Evolutionary conservation across 2,329 filamentous ascomycete species (phyloP).

Genomic region (Curvularia eragrostidis): DNA sequence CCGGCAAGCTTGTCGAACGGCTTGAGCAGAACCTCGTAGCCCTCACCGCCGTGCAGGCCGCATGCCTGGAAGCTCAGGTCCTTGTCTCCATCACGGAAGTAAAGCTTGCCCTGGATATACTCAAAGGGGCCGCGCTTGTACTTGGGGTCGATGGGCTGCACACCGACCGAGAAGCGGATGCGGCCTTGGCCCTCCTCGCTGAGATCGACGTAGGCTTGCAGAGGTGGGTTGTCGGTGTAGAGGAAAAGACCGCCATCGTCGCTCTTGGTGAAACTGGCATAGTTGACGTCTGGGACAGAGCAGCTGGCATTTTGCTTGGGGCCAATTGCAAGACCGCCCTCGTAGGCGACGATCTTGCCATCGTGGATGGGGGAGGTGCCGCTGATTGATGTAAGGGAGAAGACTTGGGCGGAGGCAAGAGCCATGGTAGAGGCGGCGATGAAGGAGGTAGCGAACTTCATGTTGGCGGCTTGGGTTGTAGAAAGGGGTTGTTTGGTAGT

Average conservation of each 20-base stretch:
- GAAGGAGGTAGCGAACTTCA: constrained; percentile 41
- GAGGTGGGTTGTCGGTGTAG: constrained; percentile 54
- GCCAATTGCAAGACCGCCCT: constrained; percentile 55
- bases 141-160: constrained; percentile 50
- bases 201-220: constrained; percentile 62
- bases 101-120: constrained; percentile 54
- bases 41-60: constrained; percentile 54
- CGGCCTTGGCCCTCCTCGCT: constrained; percentile 65
- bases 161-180: constrained; percentile 61
- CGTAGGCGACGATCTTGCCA: constrained; percentile 53
- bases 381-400: constrained; percentile 59
- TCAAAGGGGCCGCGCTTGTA: constrained; percentile 58
- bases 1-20: background rate
- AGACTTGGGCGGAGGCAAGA: constrained; percentile 46
- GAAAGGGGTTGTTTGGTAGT: constrained; percentile 6
- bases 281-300: constrained; percentile 28
- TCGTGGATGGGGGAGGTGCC: constrained; percentile 60
- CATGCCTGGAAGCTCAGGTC: constrained; percentile 60
- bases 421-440: constrained; percentile 31
- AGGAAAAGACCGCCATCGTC: constrained; percentile 54
- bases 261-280: constrained; percentile 60
- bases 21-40: constrained; percentile 27
- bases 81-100: constrained; percentile 46
- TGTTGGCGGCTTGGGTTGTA: constrained; percentile 28
- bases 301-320: constrained; percentile 16